Percentiles rank a stretch among this genome's conserved stretches.
These are phyloP conservation scores for Viridothelium virens DNA, from an alignment of 495 filamentous ascomycete genomes.

Conservation along the genomic window DNA sequence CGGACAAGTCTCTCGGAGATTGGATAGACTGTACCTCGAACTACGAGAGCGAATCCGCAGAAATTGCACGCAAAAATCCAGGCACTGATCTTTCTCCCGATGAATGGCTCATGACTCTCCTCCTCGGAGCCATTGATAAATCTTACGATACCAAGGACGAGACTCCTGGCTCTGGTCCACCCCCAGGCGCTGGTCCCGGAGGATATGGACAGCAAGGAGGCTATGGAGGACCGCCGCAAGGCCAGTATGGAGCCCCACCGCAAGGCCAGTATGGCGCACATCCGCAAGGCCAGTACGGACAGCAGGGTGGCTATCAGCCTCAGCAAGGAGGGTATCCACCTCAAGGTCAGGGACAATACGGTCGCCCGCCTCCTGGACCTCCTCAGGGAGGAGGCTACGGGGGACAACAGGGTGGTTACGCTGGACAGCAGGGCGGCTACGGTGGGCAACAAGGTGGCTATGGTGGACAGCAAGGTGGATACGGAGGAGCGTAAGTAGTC, in stretches of 20 bases:
- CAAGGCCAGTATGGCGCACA: conserved; percentile 31
- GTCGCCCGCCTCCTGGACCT: conserved; percentile 1
- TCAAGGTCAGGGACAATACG: conserved; percentile 2
- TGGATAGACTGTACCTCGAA: conserved; percentile 69
- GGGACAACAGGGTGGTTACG: conserved; percentile 1
- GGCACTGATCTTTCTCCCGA: conserved; percentile 55
- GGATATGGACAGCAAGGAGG: conserved; percentile 28
- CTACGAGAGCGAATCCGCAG: conserved; percentile 58
- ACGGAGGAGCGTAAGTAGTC: conserved; percentile 2
- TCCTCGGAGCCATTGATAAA: conserved; percentile 61
- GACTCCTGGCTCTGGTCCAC: conserved; percentile 22
- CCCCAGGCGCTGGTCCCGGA: conserved; percentile 11
- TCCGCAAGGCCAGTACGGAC: conserved; percentile 22
- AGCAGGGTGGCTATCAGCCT: conserved; percentile 24
- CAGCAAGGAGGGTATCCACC: conserved; percentile 16
- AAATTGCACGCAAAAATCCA: conserved; percentile 51
- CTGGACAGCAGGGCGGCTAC: background rate
- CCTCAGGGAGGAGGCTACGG: background rate
- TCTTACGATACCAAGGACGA: conserved; percentile 62
- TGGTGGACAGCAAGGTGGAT: background rate
- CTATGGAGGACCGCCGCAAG: conserved; percentile 15
- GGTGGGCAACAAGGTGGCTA: conserved; percentile 2
- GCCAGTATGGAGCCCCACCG: conserved; percentile 28
- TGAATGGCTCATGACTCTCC: conserved; percentile 63
- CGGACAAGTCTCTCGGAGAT: conserved; percentile 52